Conservation (phyloP, 306 rosid species). For the Casuarina glauca region DNA sequence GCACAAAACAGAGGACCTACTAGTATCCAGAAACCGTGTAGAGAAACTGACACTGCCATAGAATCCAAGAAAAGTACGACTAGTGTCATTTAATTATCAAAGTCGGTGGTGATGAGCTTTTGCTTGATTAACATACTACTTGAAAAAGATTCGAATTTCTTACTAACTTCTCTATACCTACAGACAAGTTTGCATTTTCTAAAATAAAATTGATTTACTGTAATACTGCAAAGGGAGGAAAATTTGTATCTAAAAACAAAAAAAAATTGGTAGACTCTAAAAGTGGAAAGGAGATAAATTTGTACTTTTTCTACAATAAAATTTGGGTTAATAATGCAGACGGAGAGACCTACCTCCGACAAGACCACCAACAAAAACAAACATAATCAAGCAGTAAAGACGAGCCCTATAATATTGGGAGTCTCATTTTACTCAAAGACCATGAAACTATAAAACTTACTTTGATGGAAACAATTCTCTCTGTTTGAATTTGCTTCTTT, state of each 20-base stretch:
- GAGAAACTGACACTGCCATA: background rate
- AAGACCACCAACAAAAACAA: background rate
- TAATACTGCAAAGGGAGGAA: background rate
- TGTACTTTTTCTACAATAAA: too few relatives aligned
- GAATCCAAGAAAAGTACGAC: background rate
- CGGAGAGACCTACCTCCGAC: background rate
- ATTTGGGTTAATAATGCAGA: background rate
- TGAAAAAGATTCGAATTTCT: background rate
- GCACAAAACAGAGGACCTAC: background rate
- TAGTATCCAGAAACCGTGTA: background rate
- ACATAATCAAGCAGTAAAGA: slow-evolving; percentile 5
- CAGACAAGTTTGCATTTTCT: background rate
- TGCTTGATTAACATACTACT: background rate
- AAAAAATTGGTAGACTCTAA: background rate
- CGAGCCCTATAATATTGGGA: background rate
- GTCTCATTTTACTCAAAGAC: background rate
- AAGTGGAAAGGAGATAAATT: background rate
- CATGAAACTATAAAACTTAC: slow-evolving; percentile 36
- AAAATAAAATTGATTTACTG: background rate
- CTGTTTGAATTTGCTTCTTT: slow-evolving; percentile 72
- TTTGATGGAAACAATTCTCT: slow-evolving; percentile 53
- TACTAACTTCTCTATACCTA: background rate
- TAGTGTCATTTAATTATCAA: background rate
- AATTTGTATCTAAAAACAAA: background rate
- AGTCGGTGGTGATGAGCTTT: background rate